Base-by-base conservation (phyloP, 176 grass and related monocot genomes). In the Paspalum notatum region DNA sequence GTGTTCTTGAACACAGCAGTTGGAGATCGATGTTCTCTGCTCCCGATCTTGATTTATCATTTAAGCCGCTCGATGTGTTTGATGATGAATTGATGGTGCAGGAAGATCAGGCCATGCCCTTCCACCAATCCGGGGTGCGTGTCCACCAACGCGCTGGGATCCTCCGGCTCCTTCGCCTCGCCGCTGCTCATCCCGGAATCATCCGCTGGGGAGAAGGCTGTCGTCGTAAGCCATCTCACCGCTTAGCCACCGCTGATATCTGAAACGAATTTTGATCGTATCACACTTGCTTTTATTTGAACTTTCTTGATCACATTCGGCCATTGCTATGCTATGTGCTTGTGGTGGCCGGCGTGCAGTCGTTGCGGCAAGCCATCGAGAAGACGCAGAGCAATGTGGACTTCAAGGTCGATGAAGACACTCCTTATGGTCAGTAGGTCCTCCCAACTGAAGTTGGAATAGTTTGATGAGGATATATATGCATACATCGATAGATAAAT, bases 71-170 rank as follows among this genome's bases (percentile, higher is more conserved):
- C 9, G 22, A 12, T 20, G 24, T 15, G 8, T 32, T 4, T 50
- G 43, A 45, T 18, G 62, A 13, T 73, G n/a, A n/a, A n/a, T n/a
- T n/a, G 27, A 60, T 62, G 4, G 12, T 82, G 79, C 78, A 94
- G 95, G 15, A 94, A 92, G 83, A 94, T 94, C 59, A 91, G 95
- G 81, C 82, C 92, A 20, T 98, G 95, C 66, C 95, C 95, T 42
- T 94, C 95, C 16, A 87, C 75, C 45, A 98, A 98, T 26, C 95
- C 95, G 2, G 88, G 92, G 5, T 98, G 92, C 53, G 83, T 94
- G 22, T 94, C 92, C 43, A 98, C 92, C 15, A 98, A 98, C 77
- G 78, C 95, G n/a, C 89, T 94, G 78, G 68, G 91, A 86, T 82
- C 86, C 17, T 80, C 86, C 5, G 83, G 75, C 51, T 94, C 92